Conservation (phyloP, 257 asterid species). For the Fraxinus cuspidata region DNA sequence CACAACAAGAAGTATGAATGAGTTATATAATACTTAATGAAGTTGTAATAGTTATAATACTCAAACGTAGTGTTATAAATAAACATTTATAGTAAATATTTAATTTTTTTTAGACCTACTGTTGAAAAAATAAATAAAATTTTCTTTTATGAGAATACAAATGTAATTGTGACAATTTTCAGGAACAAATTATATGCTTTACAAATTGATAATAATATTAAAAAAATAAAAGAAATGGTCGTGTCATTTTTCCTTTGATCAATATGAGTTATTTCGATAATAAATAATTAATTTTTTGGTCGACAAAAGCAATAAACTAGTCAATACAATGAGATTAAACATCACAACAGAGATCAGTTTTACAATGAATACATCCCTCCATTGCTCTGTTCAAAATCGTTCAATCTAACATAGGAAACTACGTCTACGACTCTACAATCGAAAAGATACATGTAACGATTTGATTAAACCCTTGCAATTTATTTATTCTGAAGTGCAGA, state of each 20-base stretch:
- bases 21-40: too few species aligned
- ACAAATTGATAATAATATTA: neutral
- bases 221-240: too few species aligned
- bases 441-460: conserved; percentile 11
- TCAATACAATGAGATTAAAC: neutral
- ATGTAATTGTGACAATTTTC: neutral
- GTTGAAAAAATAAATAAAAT: too few species aligned
- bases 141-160: too few species aligned
- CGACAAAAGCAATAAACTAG: neutral
- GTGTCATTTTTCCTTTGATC: neutral
- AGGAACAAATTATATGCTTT: neutral
- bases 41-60: too few species aligned
- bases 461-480: conserved; percentile 24
- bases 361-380: neutral
- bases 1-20: too few species aligned
- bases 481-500: conserved; percentile 25
- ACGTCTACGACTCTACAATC: neutral
- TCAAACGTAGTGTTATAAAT: too few species aligned
- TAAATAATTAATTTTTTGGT: neutral
- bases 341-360: neutral
- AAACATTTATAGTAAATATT: too few species aligned
- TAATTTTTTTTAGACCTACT: too few species aligned
- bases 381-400: neutral
- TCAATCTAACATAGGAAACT: neutral
- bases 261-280: too few species aligned